These are phyloP conservation scores for Yamadazyma taylorii DNA, from an alignment of 1,139 yeast genomes.

Conservation along the genomic window DNA sequence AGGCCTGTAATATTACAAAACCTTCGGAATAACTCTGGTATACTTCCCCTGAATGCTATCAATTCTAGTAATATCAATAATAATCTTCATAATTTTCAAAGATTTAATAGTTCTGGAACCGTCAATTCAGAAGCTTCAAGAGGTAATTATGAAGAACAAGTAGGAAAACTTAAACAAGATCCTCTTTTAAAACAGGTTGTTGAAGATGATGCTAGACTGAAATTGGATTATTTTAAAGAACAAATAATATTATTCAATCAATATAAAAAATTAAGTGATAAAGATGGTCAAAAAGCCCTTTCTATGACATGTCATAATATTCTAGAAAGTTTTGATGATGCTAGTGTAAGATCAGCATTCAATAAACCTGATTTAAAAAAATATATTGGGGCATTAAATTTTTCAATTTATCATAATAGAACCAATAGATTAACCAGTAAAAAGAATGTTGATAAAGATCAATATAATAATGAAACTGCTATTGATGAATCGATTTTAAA, in stretches of 20 bases:
- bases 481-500: conserved; percentile 34
- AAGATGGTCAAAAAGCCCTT: conserved; percentile 22
- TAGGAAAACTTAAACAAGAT: conserved; percentile 22
- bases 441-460: conserved; percentile 44
- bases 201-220: conserved; percentile 21
- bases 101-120: conserved; percentile 20
- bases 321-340: conserved; percentile 29
- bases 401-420: conserved; percentile 31
- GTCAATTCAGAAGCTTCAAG: conserved; percentile 14
- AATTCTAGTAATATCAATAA: conserved; percentile 6
- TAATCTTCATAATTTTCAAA: conserved; percentile 8
- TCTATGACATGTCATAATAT: conserved; percentile 23
- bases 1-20: conserved; percentile 43
- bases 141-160: conserved; percentile 15
- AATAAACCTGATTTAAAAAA: conserved; percentile 26
- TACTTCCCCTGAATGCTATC: conserved; percentile 16
- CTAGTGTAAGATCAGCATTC: conserved; percentile 25
- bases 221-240: conserved; percentile 30
- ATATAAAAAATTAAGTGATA: conserved; percentile 20
- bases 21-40: conserved; percentile 34
- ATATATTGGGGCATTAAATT: conserved; percentile 28
- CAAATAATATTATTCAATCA: conserved; percentile 22
- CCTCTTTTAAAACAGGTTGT: conserved; percentile 23
- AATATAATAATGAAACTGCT: conserved; percentile 25
- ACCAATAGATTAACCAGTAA: conserved; percentile 30